Base-by-base conservation (phyloP, 805 yeast genomes). In the Candida ortonii region DNA sequence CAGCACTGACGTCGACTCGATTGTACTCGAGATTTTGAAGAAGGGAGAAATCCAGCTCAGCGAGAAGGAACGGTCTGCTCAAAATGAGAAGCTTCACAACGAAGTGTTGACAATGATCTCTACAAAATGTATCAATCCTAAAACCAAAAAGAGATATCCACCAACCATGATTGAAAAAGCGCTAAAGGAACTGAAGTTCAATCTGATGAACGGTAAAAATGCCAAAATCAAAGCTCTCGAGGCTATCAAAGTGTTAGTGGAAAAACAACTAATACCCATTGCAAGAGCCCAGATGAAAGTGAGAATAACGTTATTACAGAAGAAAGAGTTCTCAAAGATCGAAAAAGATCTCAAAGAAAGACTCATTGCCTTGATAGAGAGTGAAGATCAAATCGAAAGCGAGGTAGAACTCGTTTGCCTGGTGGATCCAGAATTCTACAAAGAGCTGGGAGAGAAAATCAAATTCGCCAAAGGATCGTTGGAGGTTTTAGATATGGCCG, bases 41-140 rank as follows among this genome's bases (percentile, higher is more conserved):
- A 87, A 85, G 55, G 98, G 98, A 24, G 98, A 93, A 59, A 81
- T 93, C 46, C 97, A 93, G 58, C 72, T 93, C 34, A 87, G 93
- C 50, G 96, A 87, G 59, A 88, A 86, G 65, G 98, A 93, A 62
- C 71, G 98, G 52, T 82, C 76, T 44, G 89, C 85, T 58, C 72
- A 81, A 31, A 85, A 79, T 45, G 59, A 53, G 26, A 55, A 56
- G 30, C 33, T 54, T 12, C 62, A 56, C 28, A 86, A 86, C 44
- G 95, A 88, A 52, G 80, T 88, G 42, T 64, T 93, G 21, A 86
- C 80, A 31, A 78, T 87, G 27, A 79, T 93, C 19, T 83, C 94
- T 12, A 80, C 95, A 4, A 88, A 87, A 58, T 89, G 97, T 55
- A 81, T 93, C 30, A 93, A 93, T 47, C 97, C 98, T 4, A 76